phyloP scores from a whole-genome alignment of 192 early-diverging fungal species.

The Gigaspora rosea region DNA sequence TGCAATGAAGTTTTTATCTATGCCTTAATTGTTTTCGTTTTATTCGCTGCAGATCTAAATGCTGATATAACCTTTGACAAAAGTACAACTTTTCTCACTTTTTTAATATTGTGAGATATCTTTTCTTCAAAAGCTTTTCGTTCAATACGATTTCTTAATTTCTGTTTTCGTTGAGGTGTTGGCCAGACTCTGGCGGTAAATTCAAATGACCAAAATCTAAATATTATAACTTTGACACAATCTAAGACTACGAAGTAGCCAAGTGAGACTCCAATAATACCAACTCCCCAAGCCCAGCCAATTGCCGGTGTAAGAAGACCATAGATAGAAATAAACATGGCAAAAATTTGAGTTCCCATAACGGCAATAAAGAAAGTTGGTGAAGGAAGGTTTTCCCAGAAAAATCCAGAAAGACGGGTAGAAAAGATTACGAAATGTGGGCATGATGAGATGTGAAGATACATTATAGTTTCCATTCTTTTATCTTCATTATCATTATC shows the following conservation, averaged over 20 bases:
- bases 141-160: constrained; percentile 52
- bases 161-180: constrained; percentile 58
- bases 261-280: constrained; percentile 73
- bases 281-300: constrained; percentile 75
- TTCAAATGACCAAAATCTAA: constrained; percentile 88
- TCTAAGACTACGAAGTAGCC: constrained; percentile 84
- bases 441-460: constrained; percentile 87
- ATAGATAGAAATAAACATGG: constrained; percentile 78
- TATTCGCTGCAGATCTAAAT: too few species aligned
- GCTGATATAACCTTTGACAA: too few species aligned
- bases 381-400: constrained; percentile 86
- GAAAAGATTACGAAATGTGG: constrained; percentile 97
- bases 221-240: constrained; percentile 84
- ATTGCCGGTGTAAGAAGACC: constrained; percentile 67
- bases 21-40: too few species aligned
- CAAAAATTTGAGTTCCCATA: constrained; percentile 88
- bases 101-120: too few species aligned
- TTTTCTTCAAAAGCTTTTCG: too few species aligned
- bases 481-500: constrained; percentile 28
- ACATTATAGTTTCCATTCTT: constrained; percentile 84
- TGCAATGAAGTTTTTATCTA: too few species aligned
- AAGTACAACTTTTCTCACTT: too few species aligned
- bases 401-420: constrained; percentile 81
- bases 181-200: constrained; percentile 86
- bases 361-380: constrained; percentile 80